Conservation (phyloP, 345 rosid species). For the Atalantia buxifolia region DNA sequence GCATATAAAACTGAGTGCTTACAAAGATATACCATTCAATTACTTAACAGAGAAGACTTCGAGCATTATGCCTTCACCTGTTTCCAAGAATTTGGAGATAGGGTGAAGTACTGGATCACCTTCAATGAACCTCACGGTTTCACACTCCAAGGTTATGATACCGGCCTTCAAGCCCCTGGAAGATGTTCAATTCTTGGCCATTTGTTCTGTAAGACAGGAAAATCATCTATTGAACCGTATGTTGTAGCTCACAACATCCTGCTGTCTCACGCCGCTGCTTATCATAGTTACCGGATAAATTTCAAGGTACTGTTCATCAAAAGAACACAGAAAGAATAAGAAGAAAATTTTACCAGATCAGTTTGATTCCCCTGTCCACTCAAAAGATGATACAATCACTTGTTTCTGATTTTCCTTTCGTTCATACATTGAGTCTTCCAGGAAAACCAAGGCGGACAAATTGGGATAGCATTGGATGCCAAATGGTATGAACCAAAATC, state of each 20-base stretch:
- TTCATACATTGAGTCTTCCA: conserved; percentile 17
- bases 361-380: not conserved
- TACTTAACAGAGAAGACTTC: conserved; percentile 61
- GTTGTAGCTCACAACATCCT: conserved; percentile 83
- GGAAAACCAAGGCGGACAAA: conserved; percentile 67
- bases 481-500: conserved; percentile 85
- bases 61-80: conserved; percentile 74
- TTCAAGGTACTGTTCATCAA: conserved; percentile 50
- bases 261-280: conserved; percentile 78
- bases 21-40: not conserved
- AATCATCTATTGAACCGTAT: conserved; percentile 76
- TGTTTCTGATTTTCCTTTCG: not conserved
- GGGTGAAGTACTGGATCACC: conserved; percentile 90
- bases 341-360: not conserved
- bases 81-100: conserved; percentile 78
- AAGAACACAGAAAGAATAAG: not conserved
- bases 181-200: conserved; percentile 83
- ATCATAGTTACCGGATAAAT: conserved; percentile 50
- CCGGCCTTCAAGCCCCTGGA: conserved; percentile 93
- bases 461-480: conserved; percentile 76
- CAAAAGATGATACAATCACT: not conserved
- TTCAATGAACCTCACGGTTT: conserved; percentile 90
- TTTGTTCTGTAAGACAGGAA: conserved; percentile 66
- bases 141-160: conserved; percentile 84
- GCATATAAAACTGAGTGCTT: not conserved